Base-by-base conservation (phyloP, 768 basidiomycete species). In the Panus rudis region DNA sequence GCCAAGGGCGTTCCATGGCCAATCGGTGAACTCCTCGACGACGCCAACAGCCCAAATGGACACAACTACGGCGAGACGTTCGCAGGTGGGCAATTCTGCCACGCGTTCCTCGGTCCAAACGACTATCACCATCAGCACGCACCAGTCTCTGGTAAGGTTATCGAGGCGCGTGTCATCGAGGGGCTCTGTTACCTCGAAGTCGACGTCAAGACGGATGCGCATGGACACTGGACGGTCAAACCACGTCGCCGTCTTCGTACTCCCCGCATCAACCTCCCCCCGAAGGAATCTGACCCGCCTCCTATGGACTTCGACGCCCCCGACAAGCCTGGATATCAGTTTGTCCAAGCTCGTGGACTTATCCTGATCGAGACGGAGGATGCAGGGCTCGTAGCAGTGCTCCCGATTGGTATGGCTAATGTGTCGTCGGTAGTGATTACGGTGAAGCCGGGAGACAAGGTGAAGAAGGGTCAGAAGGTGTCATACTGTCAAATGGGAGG, bases 41-140 rank as follows among this genome's bases (percentile, higher is more conserved):
- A 48, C 39, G 19, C 41, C 16, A n/a, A n/a, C n/a, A n/a, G n/a
- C n/a, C n/a, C n/a, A n/a, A n/a, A n/a, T n/a, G n/a, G n/a, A n/a
- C n/a, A n/a, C n/a, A n/a, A 26, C 26, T 22, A 34, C 42, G 49
- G 42, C 23, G 21, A 31, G 8, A 20, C 17, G 24, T 54, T 54
- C 30, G 44, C 45, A 2, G 49, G 50, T 17, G 49, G 49, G 23
- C 34, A 32, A 27, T 54, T 51, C 45, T 42, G 40, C 12, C 52
- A 54, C 42, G 41, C 49, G 4, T 49, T 54, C 47, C 52, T 54
- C 20, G 37, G 35, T 33, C 38, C 50, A 27, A 37, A 24, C 23
- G 50, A 54, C 45, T 54, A 54, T 45, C 52, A 54, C 39, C 49
- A 50, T 22, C 49, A 49, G 45, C 52, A 54, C 44, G 52, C 52